Evolutionary conservation across 805 yeast species (phyloP).

Genomic region (Candida pseudoglaebosa): DNA sequence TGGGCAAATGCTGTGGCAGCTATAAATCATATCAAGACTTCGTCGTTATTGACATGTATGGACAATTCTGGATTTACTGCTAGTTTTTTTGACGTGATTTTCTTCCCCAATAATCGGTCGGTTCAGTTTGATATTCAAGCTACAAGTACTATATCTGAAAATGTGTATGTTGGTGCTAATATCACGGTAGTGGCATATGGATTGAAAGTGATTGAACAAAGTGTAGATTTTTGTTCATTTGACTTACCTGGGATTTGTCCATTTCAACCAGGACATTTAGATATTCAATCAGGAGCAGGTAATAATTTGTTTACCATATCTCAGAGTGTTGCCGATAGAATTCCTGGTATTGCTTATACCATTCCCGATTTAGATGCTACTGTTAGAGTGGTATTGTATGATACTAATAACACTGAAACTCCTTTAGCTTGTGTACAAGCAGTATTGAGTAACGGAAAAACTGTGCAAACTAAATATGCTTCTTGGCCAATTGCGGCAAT

Average conservation of each 20-base stretch:
- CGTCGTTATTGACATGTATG: conserved; percentile 89
- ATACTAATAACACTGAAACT: conserved; percentile 36
- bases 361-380: conserved; percentile 94
- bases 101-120: conserved; percentile 60
- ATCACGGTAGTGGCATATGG: conserved; percentile 78
- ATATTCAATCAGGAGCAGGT: conserved; percentile 48
- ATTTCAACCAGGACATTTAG: conserved; percentile 80
- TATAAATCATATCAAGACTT: conserved; percentile 39
- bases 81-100: conserved; percentile 71
- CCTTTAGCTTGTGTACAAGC: conserved; percentile 93
- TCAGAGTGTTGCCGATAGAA: conserved; percentile 37
- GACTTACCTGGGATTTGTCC: conserved; percentile 59
- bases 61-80: conserved; percentile 83
- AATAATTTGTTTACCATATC: conserved; percentile 26
- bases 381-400: conserved; percentile 67
- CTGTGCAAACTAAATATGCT: conserved; percentile 89
- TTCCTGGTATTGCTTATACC: conserved; percentile 84
- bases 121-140: conserved; percentile 71
- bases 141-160: conserved; percentile 57
- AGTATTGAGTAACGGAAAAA: conserved; percentile 76
- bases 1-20: conserved; percentile 14
- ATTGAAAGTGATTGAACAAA: conserved; percentile 51
- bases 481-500: conserved; percentile 96
- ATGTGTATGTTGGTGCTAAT: conserved; percentile 65
- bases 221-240: conserved; percentile 63